phyloP scores from a whole-genome alignment of 257 asterid genomes.

The Buddleja alternifolia region DNA sequence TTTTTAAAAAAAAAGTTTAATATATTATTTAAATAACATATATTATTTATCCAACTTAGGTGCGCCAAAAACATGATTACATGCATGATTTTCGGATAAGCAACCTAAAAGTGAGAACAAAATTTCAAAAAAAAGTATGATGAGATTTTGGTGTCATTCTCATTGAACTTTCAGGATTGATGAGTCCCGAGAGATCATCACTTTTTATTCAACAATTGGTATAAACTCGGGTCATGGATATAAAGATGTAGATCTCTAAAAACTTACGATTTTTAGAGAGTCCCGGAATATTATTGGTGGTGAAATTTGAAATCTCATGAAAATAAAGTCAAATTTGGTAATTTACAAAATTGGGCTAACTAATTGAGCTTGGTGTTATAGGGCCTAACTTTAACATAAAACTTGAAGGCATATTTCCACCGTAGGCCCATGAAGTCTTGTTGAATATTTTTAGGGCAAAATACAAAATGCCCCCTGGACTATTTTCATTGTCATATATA shows the following conservation, averaged over 20 bases:
- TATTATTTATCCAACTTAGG: slow-evolving; percentile 4
- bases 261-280: too few relatives aligned
- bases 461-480: too few relatives aligned
- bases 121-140: not conserved
- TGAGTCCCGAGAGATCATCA: too few relatives aligned
- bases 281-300: too few relatives aligned
- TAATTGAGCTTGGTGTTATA: not conserved
- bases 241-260: too few relatives aligned
- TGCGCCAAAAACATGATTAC: slow-evolving; percentile 22
- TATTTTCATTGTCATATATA: too few relatives aligned
- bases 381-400: not conserved
- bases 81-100: slow-evolving; percentile 23
- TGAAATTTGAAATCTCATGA: too few relatives aligned
- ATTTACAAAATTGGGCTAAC: not conserved
- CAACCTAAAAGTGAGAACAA: slow-evolving; percentile 8
- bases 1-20: not conserved
- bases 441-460: too few relatives aligned
- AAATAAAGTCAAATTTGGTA: not conserved
- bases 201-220: too few relatives aligned
- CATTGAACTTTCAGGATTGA: too few relatives aligned
- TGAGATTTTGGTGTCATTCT: not conserved
- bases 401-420: not conserved
- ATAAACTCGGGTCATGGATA: too few relatives aligned
- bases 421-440: not conserved
- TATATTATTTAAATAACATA: not conserved